A percentile compares a stretch with the other conserved stretches of the same genome.
Conservation (phyloP, 352 stramenopile species). For the Globisporangium polare region DNA sequence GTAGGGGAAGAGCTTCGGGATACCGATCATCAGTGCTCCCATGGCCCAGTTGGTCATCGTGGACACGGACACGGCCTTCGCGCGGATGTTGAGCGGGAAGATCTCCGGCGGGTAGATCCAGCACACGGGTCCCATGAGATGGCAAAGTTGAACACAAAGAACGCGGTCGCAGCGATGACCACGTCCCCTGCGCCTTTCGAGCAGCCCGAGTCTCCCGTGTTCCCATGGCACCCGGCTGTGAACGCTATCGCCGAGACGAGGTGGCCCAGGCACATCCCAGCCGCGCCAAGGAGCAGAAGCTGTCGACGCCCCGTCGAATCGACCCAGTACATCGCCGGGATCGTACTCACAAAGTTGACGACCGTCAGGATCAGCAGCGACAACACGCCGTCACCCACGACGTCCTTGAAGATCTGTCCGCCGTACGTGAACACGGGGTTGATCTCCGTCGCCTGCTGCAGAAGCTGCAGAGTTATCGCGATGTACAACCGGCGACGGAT, state of each 20-base stretch:
- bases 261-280: constrained; percentile 43
- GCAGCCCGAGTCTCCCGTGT: constrained; percentile 20
- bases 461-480: constrained; percentile 28
- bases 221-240: constrained; percentile 29
- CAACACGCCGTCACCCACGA: constrained; percentile 26
- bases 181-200: constrained; percentile 20
- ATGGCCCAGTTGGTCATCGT: constrained; percentile 36
- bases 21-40: constrained; percentile 30
- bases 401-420: constrained; percentile 36
- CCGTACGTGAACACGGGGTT: constrained; percentile 38
- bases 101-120: constrained; percentile 65
- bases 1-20: constrained; percentile 48
- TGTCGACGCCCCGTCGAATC: constrained; percentile 31
- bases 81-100: constrained; percentile 45
- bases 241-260: constrained; percentile 33
- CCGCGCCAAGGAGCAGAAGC: constrained; percentile 33
- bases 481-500: constrained; percentile 28
- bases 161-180: constrained; percentile 30
- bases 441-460: constrained; percentile 44
- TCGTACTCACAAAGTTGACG: constrained; percentile 37
- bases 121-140: constrained; percentile 49
- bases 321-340: constrained; percentile 37
- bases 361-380: constrained; percentile 32
- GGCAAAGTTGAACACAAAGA: constrained; percentile 53
- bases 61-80: constrained; percentile 33